Evolutionary conservation across 352 stramenopile genomes (phyloP), one percentile per base, ranked within the genome.

Genomic region (Phytophthora podocarpi): DNA sequence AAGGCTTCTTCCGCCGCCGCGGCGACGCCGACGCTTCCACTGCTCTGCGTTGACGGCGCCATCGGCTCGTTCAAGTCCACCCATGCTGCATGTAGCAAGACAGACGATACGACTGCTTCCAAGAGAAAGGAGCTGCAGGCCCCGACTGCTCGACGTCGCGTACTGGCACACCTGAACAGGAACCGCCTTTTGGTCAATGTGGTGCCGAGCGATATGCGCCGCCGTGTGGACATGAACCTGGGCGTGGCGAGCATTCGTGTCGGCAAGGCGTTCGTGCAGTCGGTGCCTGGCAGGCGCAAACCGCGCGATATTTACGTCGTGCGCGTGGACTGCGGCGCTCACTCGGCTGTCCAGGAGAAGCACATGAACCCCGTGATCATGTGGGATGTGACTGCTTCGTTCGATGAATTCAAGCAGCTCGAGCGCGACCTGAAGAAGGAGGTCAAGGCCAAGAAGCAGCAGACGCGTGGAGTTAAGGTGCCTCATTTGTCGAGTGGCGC

Each of bases 321-420:
- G 15, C 82, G 85, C 20, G 77, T 94, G 20, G 85, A 94, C 67
- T 91, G 83, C 48, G 64, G 72, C 6, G 36, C 58, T 5, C 63
- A 69, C 15, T 76, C 52, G 20, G 42, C 51, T 13, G 46, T 24
- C 1, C 46, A 61, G 21, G 78, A 94, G 54, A 92, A 94, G 60
- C 83, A 91, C 72, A 89, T 93, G 80, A 93, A 93, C 46, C 85
- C 82, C 6, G 78, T 87, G 5, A 72, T 93, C 30, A 93, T 94
- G 85, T 94, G 85, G 85, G 85, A 94, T 40, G 34, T 94, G 15
- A 91, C 83, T 11, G 82, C 83, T 34, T 85, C 83, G 1, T 93
- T 92, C 63, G 65, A 76, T 24, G 85, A 94, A 30, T 93, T 94
- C 66, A 78, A 89, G 55, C 74, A 75, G 47, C 70, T 94, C 34